Percentiles rank a stretch among this genome's conserved stretches.
Conservation (phyloP, 2,329 filamentous ascomycete species). For the Aspergillus sergii region DNA sequence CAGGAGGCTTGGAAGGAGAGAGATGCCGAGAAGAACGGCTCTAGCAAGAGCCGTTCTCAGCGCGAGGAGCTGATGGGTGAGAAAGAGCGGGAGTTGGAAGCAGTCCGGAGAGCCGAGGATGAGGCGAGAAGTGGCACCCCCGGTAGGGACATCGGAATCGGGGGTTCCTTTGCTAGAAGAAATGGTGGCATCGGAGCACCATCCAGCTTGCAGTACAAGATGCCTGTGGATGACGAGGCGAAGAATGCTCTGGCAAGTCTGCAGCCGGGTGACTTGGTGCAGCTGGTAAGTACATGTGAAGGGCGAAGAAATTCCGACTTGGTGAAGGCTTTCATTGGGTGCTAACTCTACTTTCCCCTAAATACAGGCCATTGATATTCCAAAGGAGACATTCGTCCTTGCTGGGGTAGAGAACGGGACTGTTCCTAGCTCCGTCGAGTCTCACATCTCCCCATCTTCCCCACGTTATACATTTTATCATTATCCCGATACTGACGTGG, state of each 20-base stretch:
- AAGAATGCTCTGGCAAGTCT: constrained; percentile 51
- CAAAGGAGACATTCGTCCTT: constrained; percentile 60
- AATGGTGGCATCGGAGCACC: constrained; percentile 23
- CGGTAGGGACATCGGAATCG: constrained; percentile 51
- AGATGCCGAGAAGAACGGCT: constrained; percentile 48
- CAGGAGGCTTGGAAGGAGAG: constrained; percentile 57
- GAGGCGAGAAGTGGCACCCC: constrained; percentile 57
- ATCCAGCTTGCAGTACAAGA: constrained; percentile 50
- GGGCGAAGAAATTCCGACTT: not conserved
- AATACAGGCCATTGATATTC: constrained; percentile 41
- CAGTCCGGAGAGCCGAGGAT: constrained; percentile 62
- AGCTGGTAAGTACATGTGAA: constrained; percentile 47
- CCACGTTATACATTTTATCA: constrained; percentile 65
- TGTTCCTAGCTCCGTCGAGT: constrained; percentile 47
- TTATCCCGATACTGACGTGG: constrained; percentile 48
- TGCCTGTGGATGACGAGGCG: constrained; percentile 57
- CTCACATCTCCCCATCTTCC: constrained; percentile 54
- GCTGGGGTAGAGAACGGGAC: constrained; percentile 47
- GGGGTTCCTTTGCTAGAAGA: constrained; percentile 37
- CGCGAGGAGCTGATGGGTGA: constrained; percentile 60
- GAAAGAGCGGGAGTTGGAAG: constrained; percentile 61
- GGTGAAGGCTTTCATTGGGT: constrained; percentile 14
- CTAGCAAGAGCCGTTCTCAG: constrained; percentile 25
- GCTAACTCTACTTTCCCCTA: constrained; percentile 26
- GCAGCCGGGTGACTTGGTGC: constrained; percentile 47